Conservation (phyloP, 139 green algal species). For the Diplosphaera chodatii region DNA sequence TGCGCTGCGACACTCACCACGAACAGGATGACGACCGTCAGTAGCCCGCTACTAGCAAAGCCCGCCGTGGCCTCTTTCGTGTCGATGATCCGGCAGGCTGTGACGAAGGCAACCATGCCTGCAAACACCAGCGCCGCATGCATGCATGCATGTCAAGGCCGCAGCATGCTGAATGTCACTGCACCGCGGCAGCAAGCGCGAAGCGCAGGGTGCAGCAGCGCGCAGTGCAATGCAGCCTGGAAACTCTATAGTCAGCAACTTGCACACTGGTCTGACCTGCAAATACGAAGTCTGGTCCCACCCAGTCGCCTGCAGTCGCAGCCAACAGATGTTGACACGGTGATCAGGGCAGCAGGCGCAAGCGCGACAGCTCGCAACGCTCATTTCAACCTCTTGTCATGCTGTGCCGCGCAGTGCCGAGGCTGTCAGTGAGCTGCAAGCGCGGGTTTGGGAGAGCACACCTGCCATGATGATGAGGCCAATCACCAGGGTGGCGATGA, state of each 20-base stretch:
- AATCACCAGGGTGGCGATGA: slow-evolving; percentile 1
- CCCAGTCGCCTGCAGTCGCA: not conserved
- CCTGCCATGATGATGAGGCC: slow-evolving; percentile 1
- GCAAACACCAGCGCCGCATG: not conserved
- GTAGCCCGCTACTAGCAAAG: slow-evolving; percentile 28
- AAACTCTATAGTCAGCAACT: not conserved
- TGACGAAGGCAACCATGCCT: not conserved
- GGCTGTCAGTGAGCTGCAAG: not conserved
- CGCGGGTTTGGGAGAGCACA: no score
- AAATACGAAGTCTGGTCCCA: not conserved
- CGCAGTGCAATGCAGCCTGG: not conserved
- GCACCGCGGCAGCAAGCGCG: not conserved
- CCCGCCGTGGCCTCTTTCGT: slow-evolving; percentile 22
- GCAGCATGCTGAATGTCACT: not conserved
- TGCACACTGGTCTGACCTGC: not conserved
- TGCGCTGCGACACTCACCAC: slow-evolving; percentile 10
- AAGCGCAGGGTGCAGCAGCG: no score
- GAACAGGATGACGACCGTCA: slow-evolving; percentile 41
- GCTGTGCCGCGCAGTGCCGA: not conserved
- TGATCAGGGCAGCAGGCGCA: not conserved
- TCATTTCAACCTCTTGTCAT: not conserved
- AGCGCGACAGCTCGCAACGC: no score
- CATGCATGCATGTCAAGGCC: not conserved
- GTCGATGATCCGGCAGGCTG: slow-evolving; percentile 12
- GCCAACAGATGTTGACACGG: not conserved